A percentile compares a stretch with the other conserved stretches of the same genome.
These are phyloP conservation scores for Uronychia setigera DNA, from an alignment of 73 alveolate genomes.

Conservation along the genomic window DNA sequence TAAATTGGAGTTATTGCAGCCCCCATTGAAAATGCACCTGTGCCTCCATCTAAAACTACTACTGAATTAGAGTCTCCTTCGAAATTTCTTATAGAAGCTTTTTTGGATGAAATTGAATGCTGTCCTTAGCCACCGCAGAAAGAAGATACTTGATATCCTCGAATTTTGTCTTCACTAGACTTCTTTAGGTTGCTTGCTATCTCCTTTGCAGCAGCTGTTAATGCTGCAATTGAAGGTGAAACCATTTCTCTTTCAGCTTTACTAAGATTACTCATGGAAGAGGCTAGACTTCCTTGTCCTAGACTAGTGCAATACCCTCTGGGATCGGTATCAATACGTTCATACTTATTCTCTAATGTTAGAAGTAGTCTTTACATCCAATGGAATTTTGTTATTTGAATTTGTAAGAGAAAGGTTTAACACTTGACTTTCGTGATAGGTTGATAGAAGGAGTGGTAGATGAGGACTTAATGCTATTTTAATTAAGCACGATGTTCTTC, in stretches of 20 bases:
- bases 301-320: no score
- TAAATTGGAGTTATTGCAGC: neutral
- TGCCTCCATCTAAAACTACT: neutral
- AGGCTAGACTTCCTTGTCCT: neutral
- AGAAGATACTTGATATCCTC: neutral
- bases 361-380: no score
- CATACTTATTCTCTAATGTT: no score
- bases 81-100: neutral
- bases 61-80: neutral
- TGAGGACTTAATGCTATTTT: neutral
- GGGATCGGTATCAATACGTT: no score
- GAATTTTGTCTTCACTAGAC: neutral
- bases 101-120: neutral
- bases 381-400: no score
- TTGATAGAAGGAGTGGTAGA: neutral
- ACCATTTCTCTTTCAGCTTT: neutral
- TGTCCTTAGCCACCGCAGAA: neutral
- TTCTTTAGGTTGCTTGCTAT: neutral
- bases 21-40: neutral
- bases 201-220: neutral
- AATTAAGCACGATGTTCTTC: neutral
- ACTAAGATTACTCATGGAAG: neutral
- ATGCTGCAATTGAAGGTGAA: neutral
- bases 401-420: neutral
- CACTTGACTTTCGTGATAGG: neutral